phyloP scores from a whole-genome alignment of 768 basidiomycete species.

The Pleurotus ostreatus region DNA sequence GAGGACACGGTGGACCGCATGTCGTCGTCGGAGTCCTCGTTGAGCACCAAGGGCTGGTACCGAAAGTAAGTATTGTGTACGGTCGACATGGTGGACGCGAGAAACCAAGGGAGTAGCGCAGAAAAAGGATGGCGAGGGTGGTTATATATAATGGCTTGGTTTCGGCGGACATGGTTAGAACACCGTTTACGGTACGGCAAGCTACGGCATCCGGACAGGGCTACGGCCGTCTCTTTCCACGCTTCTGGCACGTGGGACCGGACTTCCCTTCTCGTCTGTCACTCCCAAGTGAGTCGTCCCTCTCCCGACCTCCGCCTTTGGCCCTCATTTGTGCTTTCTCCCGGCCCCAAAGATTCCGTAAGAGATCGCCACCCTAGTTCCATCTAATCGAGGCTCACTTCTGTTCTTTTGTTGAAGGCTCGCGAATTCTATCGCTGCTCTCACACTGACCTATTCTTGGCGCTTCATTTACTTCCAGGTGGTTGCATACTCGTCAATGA shows the following conservation, averaged over 20 bases:
- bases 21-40: conserved; percentile 31
- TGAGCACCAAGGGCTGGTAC: conserved; percentile 10
- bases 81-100: not conserved
- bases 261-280: not conserved
- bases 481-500: not conserved
- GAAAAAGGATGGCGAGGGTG: not conserved
- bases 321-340: not conserved
- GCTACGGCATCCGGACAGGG: not conserved
- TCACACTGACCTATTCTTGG: not conserved
- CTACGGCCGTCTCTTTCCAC: not conserved
- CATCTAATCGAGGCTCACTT: not conserved
- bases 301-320: conserved; percentile 7
- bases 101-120: not conserved
- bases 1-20: conserved; percentile 23
- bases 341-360: not conserved
- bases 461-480: not conserved
- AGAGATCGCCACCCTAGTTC: conserved; percentile 2
- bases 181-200: not conserved
- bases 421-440: not conserved
- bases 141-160: conserved; percentile 1
- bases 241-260: conserved; percentile 4
- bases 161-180: conserved; percentile 19
- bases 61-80: not conserved
- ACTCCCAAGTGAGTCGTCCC: not conserved
- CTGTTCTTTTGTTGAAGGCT: not conserved